Evolutionary conservation across 768 basidiomycete genomes (phyloP).

Genomic region (Podaxis rugospora): DNA sequence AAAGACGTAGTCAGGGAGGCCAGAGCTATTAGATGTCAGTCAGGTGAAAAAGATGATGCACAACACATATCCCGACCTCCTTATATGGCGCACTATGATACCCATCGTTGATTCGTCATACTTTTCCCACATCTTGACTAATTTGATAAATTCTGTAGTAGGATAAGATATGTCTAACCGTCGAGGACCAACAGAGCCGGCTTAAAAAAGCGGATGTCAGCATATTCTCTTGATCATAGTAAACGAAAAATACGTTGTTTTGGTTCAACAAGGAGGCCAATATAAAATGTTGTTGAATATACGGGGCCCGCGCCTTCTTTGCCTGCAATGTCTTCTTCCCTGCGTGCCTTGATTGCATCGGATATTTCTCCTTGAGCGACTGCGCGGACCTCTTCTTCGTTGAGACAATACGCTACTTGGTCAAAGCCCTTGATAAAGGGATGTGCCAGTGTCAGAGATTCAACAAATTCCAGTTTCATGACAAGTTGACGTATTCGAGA

Average conservation of each 20-base stretch:
- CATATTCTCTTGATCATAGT: conserved; percentile 5
- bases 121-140: conserved; percentile 94
- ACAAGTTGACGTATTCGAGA: conserved; percentile 94
- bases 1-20: conserved; percentile 78
- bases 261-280: conserved; percentile 89
- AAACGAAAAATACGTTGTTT: conserved; percentile 61
- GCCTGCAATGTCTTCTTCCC: conserved; percentile 72
- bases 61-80: conserved; percentile 46
- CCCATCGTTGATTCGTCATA: conserved; percentile 93
- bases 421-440: conserved; percentile 95
- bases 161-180: conserved; percentile 96
- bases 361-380: conserved; percentile 88
- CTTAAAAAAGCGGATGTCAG: conserved; percentile 34
- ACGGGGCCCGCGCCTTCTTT: conserved; percentile 77
- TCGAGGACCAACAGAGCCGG: conserved; percentile 71
- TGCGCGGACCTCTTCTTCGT: conserved; percentile 81
- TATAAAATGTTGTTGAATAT: conserved; percentile 96
- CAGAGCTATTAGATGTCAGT: conserved; percentile 40
- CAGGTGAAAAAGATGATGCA: neutral
- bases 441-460: conserved; percentile 87
- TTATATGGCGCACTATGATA: conserved; percentile 90
- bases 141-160: conserved; percentile 89
- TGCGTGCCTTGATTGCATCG: conserved; percentile 65
- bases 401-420: conserved; percentile 76
- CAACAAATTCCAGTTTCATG: conserved; percentile 96